phyloP scores from a whole-genome alignment of 805 yeast genomes.

The Candida railenensis region DNA sequence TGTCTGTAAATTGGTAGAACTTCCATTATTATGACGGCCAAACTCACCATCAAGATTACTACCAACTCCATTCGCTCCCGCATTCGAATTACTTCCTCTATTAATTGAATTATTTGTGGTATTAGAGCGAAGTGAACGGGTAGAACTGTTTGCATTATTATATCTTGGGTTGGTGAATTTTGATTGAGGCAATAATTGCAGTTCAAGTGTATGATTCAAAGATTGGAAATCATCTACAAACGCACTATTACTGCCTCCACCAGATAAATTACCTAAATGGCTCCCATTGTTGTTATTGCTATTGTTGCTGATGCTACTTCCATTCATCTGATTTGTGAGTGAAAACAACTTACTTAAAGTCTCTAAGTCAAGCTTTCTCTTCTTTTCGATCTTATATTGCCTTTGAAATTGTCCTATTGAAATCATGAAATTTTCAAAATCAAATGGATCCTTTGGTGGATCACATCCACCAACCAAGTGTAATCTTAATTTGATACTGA shows the following conservation, averaged over 20 bases:
- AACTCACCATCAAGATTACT: background rate
- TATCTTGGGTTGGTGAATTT: background rate
- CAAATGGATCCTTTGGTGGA: constrained; percentile 82
- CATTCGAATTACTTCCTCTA: background rate
- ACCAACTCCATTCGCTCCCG: background rate
- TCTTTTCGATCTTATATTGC: constrained; percentile 52
- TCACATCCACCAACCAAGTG: constrained; percentile 38
- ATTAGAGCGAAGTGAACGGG: background rate
- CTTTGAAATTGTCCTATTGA: constrained; percentile 79
- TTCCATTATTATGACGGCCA: background rate
- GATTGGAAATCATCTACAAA: background rate
- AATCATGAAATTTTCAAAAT: constrained; percentile 63
- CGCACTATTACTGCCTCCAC: too few relatives aligned
- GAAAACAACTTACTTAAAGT: constrained; percentile 44
- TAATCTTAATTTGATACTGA: constrained; percentile 67
- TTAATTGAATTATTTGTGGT: background rate
- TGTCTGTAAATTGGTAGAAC: background rate
- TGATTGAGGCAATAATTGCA: background rate
- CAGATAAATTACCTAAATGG: too few relatives aligned
- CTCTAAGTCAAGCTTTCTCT: constrained; percentile 53
- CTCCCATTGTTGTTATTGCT: background rate
- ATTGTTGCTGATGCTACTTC: constrained; percentile 3
- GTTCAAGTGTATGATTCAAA: background rate
- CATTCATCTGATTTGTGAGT: constrained; percentile 33
- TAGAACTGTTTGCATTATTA: background rate